Conservation (phyloP, 2,329 filamentous ascomycete species). For the Penicillium olsonii region DNA sequence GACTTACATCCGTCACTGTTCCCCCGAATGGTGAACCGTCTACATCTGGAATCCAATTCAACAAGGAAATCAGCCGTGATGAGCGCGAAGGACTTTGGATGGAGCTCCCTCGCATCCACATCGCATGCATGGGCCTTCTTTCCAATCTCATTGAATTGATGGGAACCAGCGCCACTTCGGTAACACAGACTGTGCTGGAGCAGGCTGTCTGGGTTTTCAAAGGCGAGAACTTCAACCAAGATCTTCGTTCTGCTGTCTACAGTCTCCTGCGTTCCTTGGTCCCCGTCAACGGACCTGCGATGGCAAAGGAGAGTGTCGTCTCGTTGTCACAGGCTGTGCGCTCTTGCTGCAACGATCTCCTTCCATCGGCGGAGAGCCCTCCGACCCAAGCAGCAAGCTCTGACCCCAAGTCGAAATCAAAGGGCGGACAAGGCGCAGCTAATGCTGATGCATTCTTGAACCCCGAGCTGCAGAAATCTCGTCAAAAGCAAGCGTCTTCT, state of each 20-base stretch:
- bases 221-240: slow-evolving; percentile 50
- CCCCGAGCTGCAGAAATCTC: slow-evolving; percentile 38
- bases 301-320: slow-evolving; percentile 66
- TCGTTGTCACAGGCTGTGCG: slow-evolving; percentile 64
- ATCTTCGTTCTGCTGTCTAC: slow-evolving; percentile 65
- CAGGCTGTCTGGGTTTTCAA: slow-evolving; percentile 72
- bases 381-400: slow-evolving; percentile 30
- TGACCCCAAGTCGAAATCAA: slow-evolving; percentile 44
- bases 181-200: slow-evolving; percentile 67
- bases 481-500: slow-evolving; percentile 18
- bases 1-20: slow-evolving; percentile 68
- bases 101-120: slow-evolving; percentile 72
- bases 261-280: slow-evolving; percentile 60
- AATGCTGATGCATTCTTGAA: slow-evolving; percentile 75
- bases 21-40: slow-evolving; percentile 45
- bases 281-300: slow-evolving; percentile 61
- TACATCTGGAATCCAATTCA: slow-evolving; percentile 60
- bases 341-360: slow-evolving; percentile 72
- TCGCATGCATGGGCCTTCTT: slow-evolving; percentile 67
- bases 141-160: slow-evolving; percentile 60
- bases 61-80: slow-evolving; percentile 72
- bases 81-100: slow-evolving; percentile 80
- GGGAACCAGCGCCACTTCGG: slow-evolving; percentile 57
- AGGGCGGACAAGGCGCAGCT: slow-evolving; percentile 34
- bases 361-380: slow-evolving; percentile 53